Percentiles rank a stretch among this genome's conserved stretches.
Conservation (phyloP, 768 basidiomycete genomes). For the Suillus luteus region DNA sequence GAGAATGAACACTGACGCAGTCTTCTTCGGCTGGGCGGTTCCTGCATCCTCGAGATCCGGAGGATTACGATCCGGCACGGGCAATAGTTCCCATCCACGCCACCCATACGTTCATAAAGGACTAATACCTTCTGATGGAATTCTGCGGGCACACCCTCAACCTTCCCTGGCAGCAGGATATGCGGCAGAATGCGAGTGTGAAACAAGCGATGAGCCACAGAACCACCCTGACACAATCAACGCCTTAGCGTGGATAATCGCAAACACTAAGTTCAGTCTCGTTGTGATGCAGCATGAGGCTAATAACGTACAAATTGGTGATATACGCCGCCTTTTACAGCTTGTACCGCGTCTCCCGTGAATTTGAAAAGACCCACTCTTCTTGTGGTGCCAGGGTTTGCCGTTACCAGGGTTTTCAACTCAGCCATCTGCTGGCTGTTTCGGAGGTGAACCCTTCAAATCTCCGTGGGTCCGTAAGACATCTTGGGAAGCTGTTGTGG, state of each 20-base stretch:
- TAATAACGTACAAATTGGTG: conserved; percentile 69
- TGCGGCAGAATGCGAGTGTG: conserved; percentile 37
- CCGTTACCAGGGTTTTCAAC: conserved; percentile 29
- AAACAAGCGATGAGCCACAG: conserved; percentile 34
- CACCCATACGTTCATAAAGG: conserved; percentile 33
- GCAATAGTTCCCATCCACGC: conserved; percentile 21
- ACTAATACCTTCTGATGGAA: conserved; percentile 27
- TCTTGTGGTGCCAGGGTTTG: conserved; percentile 39
- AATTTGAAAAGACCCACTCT: conserved; percentile 74
- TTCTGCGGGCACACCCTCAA: conserved; percentile 32
- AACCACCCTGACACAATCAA: conserved; percentile 29
- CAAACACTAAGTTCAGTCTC: not conserved
- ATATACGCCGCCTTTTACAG: conserved; percentile 73
- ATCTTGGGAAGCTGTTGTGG: conserved; percentile 50
- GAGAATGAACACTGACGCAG: conserved; percentile 21
- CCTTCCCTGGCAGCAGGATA: conserved; percentile 29
- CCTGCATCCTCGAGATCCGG: conserved; percentile 12
- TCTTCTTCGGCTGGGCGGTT: conserved; percentile 16
- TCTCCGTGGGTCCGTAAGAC: conserved; percentile 26
- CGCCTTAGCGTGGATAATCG: conserved; percentile 15
- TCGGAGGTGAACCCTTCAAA: not conserved
- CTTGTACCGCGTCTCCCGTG: conserved; percentile 73
- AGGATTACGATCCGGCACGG: not conserved
- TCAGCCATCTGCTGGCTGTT: conserved; percentile 25
- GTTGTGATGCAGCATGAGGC: conserved; percentile 19